Conservation (phyloP, 164 flowering plant species). For the Macadamia integrifolia region DNA sequence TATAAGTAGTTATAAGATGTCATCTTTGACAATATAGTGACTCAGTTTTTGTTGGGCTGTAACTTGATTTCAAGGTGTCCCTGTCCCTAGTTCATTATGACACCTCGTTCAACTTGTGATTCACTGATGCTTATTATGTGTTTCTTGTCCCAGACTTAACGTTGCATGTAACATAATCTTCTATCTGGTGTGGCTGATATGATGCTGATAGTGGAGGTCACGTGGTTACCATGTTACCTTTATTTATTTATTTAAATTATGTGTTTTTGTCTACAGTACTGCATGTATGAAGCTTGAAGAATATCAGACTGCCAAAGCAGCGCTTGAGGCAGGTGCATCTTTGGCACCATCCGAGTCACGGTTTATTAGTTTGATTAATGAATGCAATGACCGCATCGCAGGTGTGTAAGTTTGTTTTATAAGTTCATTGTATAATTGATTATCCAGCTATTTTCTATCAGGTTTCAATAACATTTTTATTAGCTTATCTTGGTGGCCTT, state of each 20-base stretch:
- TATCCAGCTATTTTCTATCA: too few relatives aligned
- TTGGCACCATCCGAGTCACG: slow-evolving; percentile 48
- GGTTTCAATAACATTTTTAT: too few relatives aligned
- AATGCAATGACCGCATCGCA: slow-evolving; percentile 57
- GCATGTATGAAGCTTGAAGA: slow-evolving; percentile 69
- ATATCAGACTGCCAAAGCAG: slow-evolving; percentile 60
- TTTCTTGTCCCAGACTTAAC: too few relatives aligned
- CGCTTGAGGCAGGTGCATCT: slow-evolving; percentile 52
- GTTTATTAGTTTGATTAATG: slow-evolving; percentile 49
- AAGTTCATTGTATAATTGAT: background rate
- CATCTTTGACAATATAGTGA: too few relatives aligned
- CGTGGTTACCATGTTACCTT: background rate
- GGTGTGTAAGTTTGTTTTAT: slow-evolving; percentile 18
- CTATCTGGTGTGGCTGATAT: background rate
- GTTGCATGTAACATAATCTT: background rate
- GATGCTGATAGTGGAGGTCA: background rate
- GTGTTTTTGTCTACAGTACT: slow-evolving; percentile 23
- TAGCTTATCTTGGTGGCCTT: too few relatives aligned
- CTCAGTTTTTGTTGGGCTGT: too few relatives aligned
- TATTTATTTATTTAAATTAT: background rate
- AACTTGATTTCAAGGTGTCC: too few relatives aligned
- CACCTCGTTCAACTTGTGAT: too few relatives aligned
- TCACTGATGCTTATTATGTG: too few relatives aligned
- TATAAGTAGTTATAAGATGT: too few relatives aligned
- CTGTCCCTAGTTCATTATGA: too few relatives aligned